Conservation (phyloP, 2,329 filamentous ascomycete species). For the Fusarium albidum region DNA sequence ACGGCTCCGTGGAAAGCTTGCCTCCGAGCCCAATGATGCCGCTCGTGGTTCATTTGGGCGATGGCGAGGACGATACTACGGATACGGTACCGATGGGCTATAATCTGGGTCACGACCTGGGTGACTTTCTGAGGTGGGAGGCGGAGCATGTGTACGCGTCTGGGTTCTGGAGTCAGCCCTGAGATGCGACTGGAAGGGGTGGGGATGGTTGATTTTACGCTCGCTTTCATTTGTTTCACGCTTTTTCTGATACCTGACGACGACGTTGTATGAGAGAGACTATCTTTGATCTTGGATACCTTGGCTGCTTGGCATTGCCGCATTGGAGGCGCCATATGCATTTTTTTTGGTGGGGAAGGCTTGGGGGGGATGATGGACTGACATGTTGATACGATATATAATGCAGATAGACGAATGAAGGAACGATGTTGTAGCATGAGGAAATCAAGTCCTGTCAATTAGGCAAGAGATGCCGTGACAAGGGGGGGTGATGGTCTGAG, state of each 20-base stretch:
- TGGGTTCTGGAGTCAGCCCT: conserved; percentile 36
- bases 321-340: conserved; percentile 25
- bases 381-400: conserved; percentile 20
- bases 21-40: conserved; percentile 61
- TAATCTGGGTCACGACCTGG: conserved; percentile 66
- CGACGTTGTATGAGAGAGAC: conserved; percentile 9
- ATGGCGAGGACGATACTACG: conserved; percentile 42
- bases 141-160: conserved; percentile 56
- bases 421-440: conserved; percentile 7
- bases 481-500: not conserved
- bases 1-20: conserved; percentile 48
- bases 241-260: conserved; percentile 6
- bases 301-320: conserved; percentile 11
- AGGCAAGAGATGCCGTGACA: too few relatives aligned
- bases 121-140: conserved; percentile 67
- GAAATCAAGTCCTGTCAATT: too few relatives aligned
- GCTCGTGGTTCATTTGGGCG: conserved; percentile 51
- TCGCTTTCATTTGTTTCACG: conserved; percentile 4
- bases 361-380: conserved; percentile 1
- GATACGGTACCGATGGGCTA: conserved; percentile 64
- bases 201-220: not conserved
- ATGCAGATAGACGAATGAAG: conserved; percentile 28
- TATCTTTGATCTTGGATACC: conserved; percentile 5
- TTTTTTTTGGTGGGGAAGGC: conserved; percentile 14
- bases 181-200: conserved; percentile 2